Base-by-base conservation (phyloP, 2,329 filamentous ascomycete species). In the Simplicillium sp. region DNA sequence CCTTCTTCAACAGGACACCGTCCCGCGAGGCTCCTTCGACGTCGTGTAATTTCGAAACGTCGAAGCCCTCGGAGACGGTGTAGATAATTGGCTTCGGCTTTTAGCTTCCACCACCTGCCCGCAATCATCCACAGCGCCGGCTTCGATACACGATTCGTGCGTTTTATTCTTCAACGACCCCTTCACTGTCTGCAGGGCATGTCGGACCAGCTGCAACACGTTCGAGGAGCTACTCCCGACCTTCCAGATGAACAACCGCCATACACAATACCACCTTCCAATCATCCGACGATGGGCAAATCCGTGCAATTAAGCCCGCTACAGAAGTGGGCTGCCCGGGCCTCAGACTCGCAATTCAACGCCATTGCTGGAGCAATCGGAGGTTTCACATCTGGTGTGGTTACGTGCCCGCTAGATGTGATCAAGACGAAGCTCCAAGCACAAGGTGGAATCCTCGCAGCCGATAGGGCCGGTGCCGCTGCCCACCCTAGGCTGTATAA, bases 361-460 rank as follows among this genome's bases (percentile, higher is more conserved):
- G 87, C 87, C 47, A 71, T 96, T 42, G 83, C 87, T 34, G 92
- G 92, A 42, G 90, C 89, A 37, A 73, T 87, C 43, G 90, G 89
- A 38, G 92, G 92, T 38, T 87, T 97, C 54, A 88, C 87, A 16
- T 95, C 89, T 7, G 92, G 92, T 38, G 77, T 98, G 42, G 86
- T 96, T 49, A 97, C 90, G 40, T 98, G 92, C 60, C 92, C 92
- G 34, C 80, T 98, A 51, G 92, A 98, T 70, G 92, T 98, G 47
- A 97, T 98, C 64, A 98, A 98, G 70, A 98, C 92, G 35, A 97
- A 96, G 64, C 67, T 98, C 45, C 92, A 98, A 61, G 90, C 89
- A 13, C 92, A 97, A 60, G 90, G 90, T 48, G 86, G 87, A 15
- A 94, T 94, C 61, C 51, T 61, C 50, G 73, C 66, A 49, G 62